These are phyloP conservation scores for Esteya vermicola DNA, from an alignment of 2,329 filamentous ascomycete species.

Conservation along the genomic window DNA sequence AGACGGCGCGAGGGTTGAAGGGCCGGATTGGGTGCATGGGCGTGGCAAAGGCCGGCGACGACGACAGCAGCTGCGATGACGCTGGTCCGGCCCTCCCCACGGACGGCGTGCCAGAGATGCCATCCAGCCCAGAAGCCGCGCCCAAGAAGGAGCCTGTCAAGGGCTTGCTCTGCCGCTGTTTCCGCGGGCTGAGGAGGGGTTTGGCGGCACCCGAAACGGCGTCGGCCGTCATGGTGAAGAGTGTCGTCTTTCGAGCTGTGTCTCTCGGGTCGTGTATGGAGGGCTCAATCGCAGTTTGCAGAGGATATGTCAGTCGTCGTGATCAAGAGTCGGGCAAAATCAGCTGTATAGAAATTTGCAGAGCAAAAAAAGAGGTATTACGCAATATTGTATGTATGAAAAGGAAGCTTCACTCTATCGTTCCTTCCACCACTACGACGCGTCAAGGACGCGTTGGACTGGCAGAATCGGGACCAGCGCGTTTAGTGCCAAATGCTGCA, in stretches of 20 bases:
- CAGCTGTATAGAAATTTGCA: too few relatives aligned
- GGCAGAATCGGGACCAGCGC: conserved; percentile 8
- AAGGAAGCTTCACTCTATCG: too few relatives aligned
- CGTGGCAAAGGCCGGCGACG: conserved; percentile 80
- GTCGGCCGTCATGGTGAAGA: conserved; percentile 12
- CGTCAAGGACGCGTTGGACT: conserved; percentile 7
- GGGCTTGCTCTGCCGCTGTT: conserved; percentile 15
- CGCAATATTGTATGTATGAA: too few relatives aligned
- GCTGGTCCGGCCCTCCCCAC: conserved; percentile 8
- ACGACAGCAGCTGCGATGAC: conserved; percentile 61
- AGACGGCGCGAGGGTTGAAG: conserved; percentile 27
- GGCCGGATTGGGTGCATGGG: conserved; percentile 65
- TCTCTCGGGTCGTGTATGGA: background rate
- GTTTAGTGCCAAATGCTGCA: background rate
- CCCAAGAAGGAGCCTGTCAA: conserved; percentile 24
- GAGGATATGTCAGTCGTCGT: background rate
- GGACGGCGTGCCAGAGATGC: conserved; percentile 12
- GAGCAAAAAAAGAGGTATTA: too few relatives aligned
- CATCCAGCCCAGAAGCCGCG: conserved; percentile 18
- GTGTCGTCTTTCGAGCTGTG: background rate
- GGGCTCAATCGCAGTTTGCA: background rate
- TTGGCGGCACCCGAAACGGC: conserved; percentile 7
- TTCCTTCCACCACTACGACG: too few relatives aligned
- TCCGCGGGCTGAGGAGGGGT: conserved; percentile 15
- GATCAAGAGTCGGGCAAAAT: background rate